Evolutionary conservation across 2,329 filamentous ascomycete species (phyloP).

Genomic region (Ophiostoma novo-ulmi): DNA sequence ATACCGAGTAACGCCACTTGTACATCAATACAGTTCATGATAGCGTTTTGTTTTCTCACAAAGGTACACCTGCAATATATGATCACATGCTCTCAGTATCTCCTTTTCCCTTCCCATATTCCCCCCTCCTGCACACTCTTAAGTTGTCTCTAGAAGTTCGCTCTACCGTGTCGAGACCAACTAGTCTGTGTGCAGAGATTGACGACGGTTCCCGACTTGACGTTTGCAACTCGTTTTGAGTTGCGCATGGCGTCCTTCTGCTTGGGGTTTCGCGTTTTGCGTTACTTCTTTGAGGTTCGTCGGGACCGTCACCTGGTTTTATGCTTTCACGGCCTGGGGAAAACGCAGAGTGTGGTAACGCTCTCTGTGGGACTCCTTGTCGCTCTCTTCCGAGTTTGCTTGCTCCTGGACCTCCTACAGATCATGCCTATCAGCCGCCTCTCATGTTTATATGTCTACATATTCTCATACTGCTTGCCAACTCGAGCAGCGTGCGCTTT

Average conservation of each 20-base stretch:
- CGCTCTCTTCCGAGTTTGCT: slow-evolving; percentile 15
- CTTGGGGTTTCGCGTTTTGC: slow-evolving; percentile 14
- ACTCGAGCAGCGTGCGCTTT: slow-evolving; percentile 3
- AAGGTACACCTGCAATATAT: slow-evolving; percentile 8
- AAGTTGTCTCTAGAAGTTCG: slow-evolving; percentile 82
- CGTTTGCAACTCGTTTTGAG: slow-evolving; percentile 16
- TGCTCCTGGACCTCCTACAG: slow-evolving; percentile 7
- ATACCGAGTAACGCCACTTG: not conserved
- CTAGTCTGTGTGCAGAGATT: slow-evolving; percentile 95
- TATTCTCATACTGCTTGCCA: slow-evolving; percentile 10
- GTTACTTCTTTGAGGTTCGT: slow-evolving; percentile 1
- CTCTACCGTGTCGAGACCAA: slow-evolving; percentile 77
- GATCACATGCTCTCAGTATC: too few species aligned
- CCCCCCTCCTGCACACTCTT: slow-evolving; percentile 71
- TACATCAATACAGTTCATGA: not conserved
- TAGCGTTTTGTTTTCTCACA: not conserved
- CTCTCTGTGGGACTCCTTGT: not conserved
- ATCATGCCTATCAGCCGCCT: not conserved
- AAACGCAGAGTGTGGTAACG: not conserved
- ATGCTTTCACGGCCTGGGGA: slow-evolving; percentile 14
- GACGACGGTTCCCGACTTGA: slow-evolving; percentile 31
- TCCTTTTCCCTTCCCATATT: not conserved
- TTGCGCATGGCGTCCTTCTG: slow-evolving; percentile 14
- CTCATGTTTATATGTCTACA: not conserved
- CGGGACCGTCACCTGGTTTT: slow-evolving; percentile 5